Conservation (phyloP, 768 basidiomycete genomes). For the Boletus eberwhitei region DNA sequence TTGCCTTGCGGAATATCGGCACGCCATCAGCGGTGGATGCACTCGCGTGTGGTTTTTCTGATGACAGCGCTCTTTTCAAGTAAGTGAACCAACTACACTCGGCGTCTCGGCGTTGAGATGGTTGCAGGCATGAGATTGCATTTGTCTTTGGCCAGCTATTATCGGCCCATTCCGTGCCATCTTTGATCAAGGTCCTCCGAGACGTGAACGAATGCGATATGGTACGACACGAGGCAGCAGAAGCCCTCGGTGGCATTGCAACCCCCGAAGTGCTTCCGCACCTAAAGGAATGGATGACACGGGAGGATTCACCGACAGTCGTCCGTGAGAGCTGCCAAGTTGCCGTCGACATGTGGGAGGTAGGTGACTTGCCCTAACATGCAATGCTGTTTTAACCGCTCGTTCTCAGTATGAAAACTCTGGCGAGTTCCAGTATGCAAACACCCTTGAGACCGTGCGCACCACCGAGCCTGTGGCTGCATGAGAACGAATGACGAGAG, state of each 20-base stretch:
- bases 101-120: not conserved
- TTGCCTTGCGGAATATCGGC: constrained; percentile 92
- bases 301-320: constrained; percentile 78
- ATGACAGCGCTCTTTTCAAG: constrained; percentile 93
- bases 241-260: constrained; percentile 96
- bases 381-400: not conserved
- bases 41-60: constrained; percentile 85
- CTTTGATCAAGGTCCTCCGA: constrained; percentile 75
- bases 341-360: constrained; percentile 98
- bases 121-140: constrained; percentile 90
- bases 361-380: constrained; percentile 31
- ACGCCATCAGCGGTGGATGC: constrained; percentile 83
- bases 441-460: constrained; percentile 37
- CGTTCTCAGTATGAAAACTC: constrained; percentile 70
- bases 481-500: constrained; percentile 6
- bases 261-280: constrained; percentile 88
- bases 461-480: constrained; percentile 9
- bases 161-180: constrained; percentile 83
- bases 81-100: constrained; percentile 36
- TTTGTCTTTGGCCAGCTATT: constrained; percentile 97
- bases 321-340: constrained; percentile 96
- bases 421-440: constrained; percentile 75
- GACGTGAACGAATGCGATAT: constrained; percentile 80
- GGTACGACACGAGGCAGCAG: constrained; percentile 98
- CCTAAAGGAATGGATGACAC: constrained; percentile 78